Conservation (phyloP, 2,329 filamentous ascomycete species). For the Beauveria pseudobassiana region DNA sequence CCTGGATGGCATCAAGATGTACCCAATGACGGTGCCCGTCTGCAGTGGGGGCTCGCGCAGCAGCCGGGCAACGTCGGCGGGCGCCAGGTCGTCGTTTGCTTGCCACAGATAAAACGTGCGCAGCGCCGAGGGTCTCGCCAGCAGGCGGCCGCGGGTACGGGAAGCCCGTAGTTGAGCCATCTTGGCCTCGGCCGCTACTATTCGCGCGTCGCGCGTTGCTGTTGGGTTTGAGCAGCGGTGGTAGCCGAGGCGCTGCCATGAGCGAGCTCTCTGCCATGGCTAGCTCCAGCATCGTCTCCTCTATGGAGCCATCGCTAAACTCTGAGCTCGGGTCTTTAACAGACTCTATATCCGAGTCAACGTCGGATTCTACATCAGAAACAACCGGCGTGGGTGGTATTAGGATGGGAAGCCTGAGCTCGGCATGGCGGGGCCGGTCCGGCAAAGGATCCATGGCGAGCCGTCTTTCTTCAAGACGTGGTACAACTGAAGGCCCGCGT, state of each 20-base stretch:
- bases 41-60: constrained; percentile 55
- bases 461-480: constrained; percentile 61
- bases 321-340: constrained; percentile 7
- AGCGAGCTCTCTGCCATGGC: constrained; percentile 1
- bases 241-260: not conserved
- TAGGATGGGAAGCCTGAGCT: constrained; percentile 57
- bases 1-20: constrained; percentile 50
- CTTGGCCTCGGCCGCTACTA: constrained; percentile 36
- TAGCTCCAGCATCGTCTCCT: not conserved
- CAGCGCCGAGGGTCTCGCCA: constrained; percentile 29
- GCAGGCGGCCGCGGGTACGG: constrained; percentile 15
- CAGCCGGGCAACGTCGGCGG: constrained; percentile 43
- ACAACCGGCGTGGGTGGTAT: constrained; percentile 30
- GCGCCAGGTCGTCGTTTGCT: constrained; percentile 37
- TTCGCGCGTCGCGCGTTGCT: constrained; percentile 28
- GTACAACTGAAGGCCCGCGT: constrained; percentile 69
- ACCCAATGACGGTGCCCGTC: constrained; percentile 45
- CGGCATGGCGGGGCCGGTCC: constrained; percentile 60
- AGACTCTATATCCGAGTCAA: constrained; percentile 13
- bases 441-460: constrained; percentile 60
- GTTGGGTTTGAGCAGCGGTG: not conserved
- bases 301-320: constrained; percentile 1
- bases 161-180: constrained; percentile 28
- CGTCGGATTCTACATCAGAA: constrained; percentile 23
- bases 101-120: constrained; percentile 61